Percentiles rank a stretch among this genome's conserved stretches.
Evolutionary conservation across 495 filamentous ascomycete genomes (phyloP).

Genomic region (Diplogelasinospora grovesii): DNA sequence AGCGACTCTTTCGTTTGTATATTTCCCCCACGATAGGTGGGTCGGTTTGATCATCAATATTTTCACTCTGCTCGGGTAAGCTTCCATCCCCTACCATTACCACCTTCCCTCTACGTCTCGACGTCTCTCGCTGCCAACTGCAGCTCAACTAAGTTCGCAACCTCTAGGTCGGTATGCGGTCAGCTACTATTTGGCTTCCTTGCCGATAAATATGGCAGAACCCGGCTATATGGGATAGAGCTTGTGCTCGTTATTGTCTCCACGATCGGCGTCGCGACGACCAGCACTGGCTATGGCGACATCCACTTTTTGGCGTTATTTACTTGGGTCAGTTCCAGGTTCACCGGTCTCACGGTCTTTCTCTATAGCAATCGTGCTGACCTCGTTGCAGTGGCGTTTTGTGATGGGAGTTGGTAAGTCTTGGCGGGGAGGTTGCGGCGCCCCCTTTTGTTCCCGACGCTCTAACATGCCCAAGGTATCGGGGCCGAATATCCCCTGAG

Average conservation of each 20-base stretch:
- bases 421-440: too few relatives aligned
- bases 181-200: slow-evolving; percentile 69
- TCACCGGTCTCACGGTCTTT: not conserved
- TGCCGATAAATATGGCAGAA: slow-evolving; percentile 68
- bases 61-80: slow-evolving; percentile 51
- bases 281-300: slow-evolving; percentile 47
- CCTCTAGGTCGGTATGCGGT: slow-evolving; percentile 40
- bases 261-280: slow-evolving; percentile 60
- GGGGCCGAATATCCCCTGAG: slow-evolving; percentile 72
- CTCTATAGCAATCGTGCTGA: slow-evolving; percentile 3
- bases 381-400: slow-evolving; percentile 25
- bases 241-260: slow-evolving; percentile 72
- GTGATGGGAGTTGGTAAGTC: slow-evolving; percentile 31
- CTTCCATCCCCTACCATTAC: not conserved
- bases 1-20: slow-evolving; percentile 56
- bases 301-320: slow-evolving; percentile 31
- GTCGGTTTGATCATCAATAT: slow-evolving; percentile 47
- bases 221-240: slow-evolving; percentile 73
- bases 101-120: not conserved
- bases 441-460: slow-evolving; percentile 48
- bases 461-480: slow-evolving; percentile 56
- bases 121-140: not conserved
- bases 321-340: slow-evolving; percentile 23
- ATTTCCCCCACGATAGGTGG: slow-evolving; percentile 43
- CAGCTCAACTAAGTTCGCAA: not conserved